Percentiles rank a stretch among this genome's conserved stretches.
Evolutionary conservation across 306 rosid genomes (phyloP).

Genomic region (Hippophae tibetana): DNA sequence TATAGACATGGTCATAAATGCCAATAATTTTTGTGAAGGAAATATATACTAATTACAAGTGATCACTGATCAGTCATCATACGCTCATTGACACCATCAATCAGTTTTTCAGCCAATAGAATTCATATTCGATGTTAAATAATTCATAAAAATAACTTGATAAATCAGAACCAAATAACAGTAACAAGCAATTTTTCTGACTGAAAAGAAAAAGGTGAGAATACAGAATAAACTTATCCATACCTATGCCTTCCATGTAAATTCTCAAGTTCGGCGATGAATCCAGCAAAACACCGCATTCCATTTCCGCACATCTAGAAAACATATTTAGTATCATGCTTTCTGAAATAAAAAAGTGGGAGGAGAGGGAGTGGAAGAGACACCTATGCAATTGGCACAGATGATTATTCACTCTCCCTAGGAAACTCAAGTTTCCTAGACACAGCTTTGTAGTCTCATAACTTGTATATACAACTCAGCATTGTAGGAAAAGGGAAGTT

Average conservation of each 20-base stretch:
- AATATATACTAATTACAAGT: too few species aligned
- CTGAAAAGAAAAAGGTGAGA: background rate
- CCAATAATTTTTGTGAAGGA: too few species aligned
- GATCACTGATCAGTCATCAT: too few species aligned
- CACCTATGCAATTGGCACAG: background rate
- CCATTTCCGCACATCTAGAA: slow-evolving; percentile 92
- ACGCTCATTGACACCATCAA: too few species aligned
- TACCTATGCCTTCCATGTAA: slow-evolving; percentile 72
- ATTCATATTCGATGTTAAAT: too few species aligned
- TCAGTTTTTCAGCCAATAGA: too few species aligned
- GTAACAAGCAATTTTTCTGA: background rate
- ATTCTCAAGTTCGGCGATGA: slow-evolving; percentile 69
- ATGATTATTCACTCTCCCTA: background rate
- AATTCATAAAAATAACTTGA: background rate
- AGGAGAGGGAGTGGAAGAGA: background rate
- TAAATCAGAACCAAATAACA: background rate
- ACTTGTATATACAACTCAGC: background rate
- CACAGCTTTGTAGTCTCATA: background rate
- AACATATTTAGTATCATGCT: background rate
- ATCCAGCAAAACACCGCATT: slow-evolving; percentile 75
- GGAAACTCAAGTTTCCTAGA: background rate
- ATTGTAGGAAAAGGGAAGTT: background rate
- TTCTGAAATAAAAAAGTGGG: background rate
- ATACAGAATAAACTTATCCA: slow-evolving; percentile 2
- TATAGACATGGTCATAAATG: background rate